Conservation (phyloP, 2,329 filamentous ascomycete genomes). For the Trichoderma sp. region DNA sequence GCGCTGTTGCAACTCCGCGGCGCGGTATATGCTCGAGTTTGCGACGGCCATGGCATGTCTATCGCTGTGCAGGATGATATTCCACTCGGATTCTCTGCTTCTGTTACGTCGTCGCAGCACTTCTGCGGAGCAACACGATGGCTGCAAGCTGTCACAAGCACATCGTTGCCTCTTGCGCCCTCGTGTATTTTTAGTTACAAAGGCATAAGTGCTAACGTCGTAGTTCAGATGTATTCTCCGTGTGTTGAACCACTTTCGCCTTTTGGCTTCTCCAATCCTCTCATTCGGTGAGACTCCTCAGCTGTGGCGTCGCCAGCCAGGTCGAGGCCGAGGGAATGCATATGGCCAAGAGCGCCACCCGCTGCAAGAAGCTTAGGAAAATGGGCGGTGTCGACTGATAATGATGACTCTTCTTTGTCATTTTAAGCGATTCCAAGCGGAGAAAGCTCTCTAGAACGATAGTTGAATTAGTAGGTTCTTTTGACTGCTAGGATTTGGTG, state of each 20-base stretch:
- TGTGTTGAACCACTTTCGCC: neutral
- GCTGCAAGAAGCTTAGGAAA: neutral
- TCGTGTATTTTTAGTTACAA: neutral
- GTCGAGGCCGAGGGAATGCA: neutral
- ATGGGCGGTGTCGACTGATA: neutral
- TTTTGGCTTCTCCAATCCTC: too few species aligned
- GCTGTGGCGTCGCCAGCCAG: neutral
- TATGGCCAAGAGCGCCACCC: neutral
- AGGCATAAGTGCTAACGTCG: neutral
- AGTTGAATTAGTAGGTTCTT: neutral
- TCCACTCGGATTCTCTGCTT: neutral
- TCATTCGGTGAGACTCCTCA: neutral
- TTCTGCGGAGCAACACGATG: neutral
- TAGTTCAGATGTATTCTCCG: neutral
- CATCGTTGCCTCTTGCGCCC: neutral
- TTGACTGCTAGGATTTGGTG: neutral
- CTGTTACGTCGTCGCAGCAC: neutral
- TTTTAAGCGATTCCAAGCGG: neutral
- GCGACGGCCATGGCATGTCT: conserved; percentile 1
- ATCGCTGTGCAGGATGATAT: neutral
- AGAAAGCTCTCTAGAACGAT: neutral
- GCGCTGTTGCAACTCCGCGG: neutral
- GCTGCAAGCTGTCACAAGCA: neutral
- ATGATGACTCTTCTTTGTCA: neutral
- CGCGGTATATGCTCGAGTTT: neutral